Conservation (phyloP, 345 rosid genomes). For the Salix dunnii region DNA sequence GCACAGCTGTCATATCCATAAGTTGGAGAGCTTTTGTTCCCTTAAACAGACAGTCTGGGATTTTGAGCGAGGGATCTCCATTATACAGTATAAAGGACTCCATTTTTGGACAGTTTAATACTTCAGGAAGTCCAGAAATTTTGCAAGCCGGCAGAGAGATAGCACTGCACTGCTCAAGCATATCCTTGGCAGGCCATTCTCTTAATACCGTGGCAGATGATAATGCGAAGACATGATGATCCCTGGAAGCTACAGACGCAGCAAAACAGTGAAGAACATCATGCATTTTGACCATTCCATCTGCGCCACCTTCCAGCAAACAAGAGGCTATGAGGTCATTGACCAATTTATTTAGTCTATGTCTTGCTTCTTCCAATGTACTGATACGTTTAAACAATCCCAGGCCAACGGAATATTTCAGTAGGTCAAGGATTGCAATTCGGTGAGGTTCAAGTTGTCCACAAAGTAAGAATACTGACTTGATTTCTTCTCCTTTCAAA, state of each 20-base stretch:
- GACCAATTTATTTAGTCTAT: not conserved
- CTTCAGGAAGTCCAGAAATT: constrained; percentile 1
- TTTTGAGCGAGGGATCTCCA: not conserved
- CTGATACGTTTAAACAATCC: constrained; percentile 5
- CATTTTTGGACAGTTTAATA: constrained; percentile 15
- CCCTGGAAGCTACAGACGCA: constrained; percentile 10
- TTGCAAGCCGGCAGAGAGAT: not conserved
- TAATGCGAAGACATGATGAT: not conserved
- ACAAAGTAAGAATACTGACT: constrained; percentile 1
- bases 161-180: not conserved
- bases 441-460: not conserved
- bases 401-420: constrained; percentile 15
- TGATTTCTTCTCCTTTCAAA: not conserved
- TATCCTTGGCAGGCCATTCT: not conserved
- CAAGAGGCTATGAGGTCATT: constrained; percentile 16
- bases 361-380: constrained; percentile 5
- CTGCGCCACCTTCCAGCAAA: constrained; percentile 5
- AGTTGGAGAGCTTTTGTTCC: constrained; percentile 6
- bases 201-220: not conserved
- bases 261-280: constrained; percentile 20
- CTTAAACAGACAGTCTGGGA: not conserved
- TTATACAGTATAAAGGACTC: not conserved
- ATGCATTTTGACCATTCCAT: constrained; percentile 18
- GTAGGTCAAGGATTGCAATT: not conserved
- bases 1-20: constrained; percentile 1